Conservation (phyloP, 2,329 filamentous ascomycete genomes). For the Achaetomium macrosporum region DNA sequence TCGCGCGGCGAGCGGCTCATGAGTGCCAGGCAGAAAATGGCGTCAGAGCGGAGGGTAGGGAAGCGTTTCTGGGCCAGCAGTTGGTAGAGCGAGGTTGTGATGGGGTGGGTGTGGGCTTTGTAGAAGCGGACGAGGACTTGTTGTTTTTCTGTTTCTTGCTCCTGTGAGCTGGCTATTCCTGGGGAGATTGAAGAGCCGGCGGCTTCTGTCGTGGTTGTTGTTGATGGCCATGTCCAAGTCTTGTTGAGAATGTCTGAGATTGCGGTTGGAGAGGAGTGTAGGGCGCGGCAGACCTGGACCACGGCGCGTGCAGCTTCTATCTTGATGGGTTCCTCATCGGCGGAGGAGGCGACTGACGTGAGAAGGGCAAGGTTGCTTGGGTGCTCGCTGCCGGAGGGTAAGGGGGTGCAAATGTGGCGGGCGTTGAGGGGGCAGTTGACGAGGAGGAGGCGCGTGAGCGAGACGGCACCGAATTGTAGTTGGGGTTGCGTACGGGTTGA, state of each 20-base stretch:
- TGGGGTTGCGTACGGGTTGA: conserved; percentile 45
- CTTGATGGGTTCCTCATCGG: conserved; percentile 49
- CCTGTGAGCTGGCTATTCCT: too few relatives aligned
- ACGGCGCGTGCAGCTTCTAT: conserved; percentile 54
- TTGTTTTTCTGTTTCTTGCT: background rate
- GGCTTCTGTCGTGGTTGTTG: background rate
- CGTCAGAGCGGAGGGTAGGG: conserved; percentile 53
- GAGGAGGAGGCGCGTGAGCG: conserved; percentile 52
- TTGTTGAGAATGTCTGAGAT: conserved; percentile 2
- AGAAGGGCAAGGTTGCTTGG: conserved; percentile 35
- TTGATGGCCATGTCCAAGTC: conserved; percentile 28
- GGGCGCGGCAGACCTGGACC: conserved; percentile 47
- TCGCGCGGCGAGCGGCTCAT: conserved; percentile 46
- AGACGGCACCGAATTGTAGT: conserved; percentile 55
- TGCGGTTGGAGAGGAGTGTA: conserved; percentile 37
- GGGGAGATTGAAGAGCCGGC: too few relatives aligned
- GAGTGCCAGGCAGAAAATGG: conserved; percentile 57
- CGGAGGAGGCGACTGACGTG: conserved; percentile 36
- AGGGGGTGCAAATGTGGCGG: conserved; percentile 39
- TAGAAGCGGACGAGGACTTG: conserved; percentile 38
- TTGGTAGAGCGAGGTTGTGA: conserved; percentile 42
- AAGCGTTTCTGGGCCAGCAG: conserved; percentile 54
- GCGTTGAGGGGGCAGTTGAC: conserved; percentile 49
- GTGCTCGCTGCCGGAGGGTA: conserved; percentile 23
- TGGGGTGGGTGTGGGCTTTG: conserved; percentile 33